Percentiles rank a stretch among this genome's conserved stretches.
Conservation (phyloP, 805 yeast genomes). For the Torulaspora indica region DNA sequence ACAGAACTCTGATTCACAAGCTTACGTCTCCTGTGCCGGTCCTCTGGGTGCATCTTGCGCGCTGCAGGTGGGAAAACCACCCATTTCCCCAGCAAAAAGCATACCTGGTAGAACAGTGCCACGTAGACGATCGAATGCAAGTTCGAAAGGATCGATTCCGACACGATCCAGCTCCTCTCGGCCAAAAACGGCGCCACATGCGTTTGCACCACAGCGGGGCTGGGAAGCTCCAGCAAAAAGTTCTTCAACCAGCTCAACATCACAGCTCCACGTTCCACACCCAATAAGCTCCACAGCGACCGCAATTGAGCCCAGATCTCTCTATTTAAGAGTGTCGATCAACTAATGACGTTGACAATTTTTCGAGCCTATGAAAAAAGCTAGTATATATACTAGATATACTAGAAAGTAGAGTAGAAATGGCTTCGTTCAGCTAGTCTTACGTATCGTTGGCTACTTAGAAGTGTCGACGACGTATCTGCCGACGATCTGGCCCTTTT, state of each 20-base stretch:
- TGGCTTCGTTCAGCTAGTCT: background rate
- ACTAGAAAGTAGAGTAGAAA: too few species aligned
- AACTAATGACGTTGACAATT: background rate
- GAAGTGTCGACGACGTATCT: constrained; percentile 76
- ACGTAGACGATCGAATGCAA: constrained; percentile 32
- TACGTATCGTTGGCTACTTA: constrained; percentile 36
- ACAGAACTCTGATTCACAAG: constrained; percentile 31
- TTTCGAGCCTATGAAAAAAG: background rate
- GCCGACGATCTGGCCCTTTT: constrained; percentile 75
- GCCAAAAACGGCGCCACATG: constrained; percentile 18
- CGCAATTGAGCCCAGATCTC: too few species aligned
- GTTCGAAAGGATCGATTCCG: constrained; percentile 24
- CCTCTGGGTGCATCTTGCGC: constrained; percentile 7
- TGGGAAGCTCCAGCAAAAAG: constrained; percentile 19
- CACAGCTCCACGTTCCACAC: background rate
- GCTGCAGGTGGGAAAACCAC: constrained; percentile 26
- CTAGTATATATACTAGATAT: too few species aligned
- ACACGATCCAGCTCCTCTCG: constrained; percentile 15
- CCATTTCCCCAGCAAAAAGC: constrained; percentile 28
- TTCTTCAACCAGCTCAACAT: constrained; percentile 12
- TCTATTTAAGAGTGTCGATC: background rate
- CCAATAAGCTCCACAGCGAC: background rate
- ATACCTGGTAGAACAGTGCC: constrained; percentile 30
- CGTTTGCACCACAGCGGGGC: constrained; percentile 15
- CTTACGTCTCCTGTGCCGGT: constrained; percentile 15